phyloP scores from a whole-genome alignment of 768 basidiomycete genomes.

The Hypholoma sublateritium region DNA sequence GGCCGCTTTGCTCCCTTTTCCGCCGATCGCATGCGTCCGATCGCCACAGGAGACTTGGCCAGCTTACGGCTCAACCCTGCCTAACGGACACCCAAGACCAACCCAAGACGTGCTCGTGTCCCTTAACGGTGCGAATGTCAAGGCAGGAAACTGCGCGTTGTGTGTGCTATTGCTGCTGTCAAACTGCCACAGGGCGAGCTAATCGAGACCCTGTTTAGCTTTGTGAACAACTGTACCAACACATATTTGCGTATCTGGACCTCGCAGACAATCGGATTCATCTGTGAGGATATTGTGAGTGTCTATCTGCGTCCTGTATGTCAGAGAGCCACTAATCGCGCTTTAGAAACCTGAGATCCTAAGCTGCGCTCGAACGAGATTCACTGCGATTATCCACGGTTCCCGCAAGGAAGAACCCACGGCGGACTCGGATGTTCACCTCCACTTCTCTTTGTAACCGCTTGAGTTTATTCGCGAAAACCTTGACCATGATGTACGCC shows the following conservation, averaged over 20 bases:
- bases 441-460: no score
- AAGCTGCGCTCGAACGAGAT: conserved; percentile 93
- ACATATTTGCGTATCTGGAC: conserved; percentile 81
- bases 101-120: conserved; percentile 83
- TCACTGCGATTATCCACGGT: conserved; percentile 99
- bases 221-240: conserved; percentile 76
- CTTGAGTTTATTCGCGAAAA: no score
- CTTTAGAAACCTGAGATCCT: conserved; percentile 89
- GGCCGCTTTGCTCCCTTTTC: conserved; percentile 18
- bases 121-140: conserved; percentile 67
- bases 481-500: no score
- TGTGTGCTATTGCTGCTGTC: conserved; percentile 90
- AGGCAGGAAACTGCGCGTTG: conserved; percentile 88
- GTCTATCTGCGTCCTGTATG: background rate
- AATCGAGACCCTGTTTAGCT: conserved; percentile 83
- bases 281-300: conserved; percentile 95
- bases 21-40: conserved; percentile 19
- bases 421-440: no score
- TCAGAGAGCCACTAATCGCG: conserved; percentile 10
- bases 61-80: conserved; percentile 83
- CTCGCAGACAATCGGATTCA: conserved; percentile 92
- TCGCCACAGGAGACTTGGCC: conserved; percentile 85
- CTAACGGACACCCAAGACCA: conserved; percentile 74
- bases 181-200: conserved; percentile 87
- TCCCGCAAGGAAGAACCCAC: no score